Evolutionary conservation across 371 early-diverging fungal genomes (phyloP).

Genomic region (Smittium culicis): DNA sequence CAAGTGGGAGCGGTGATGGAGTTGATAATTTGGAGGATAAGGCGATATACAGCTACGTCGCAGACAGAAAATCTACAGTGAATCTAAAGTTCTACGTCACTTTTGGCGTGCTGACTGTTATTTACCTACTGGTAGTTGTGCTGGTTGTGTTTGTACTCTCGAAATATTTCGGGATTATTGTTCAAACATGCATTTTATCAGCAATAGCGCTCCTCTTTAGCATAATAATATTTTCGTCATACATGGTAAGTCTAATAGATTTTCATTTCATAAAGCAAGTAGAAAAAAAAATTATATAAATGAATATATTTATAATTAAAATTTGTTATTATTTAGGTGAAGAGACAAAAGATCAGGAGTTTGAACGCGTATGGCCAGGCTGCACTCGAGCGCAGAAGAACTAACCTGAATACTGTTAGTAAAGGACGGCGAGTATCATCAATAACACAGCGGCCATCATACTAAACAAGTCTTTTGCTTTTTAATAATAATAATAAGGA

Average conservation of each 20-base stretch:
- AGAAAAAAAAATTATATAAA: too few species aligned
- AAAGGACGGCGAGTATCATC: not conserved
- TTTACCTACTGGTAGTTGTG: not conserved
- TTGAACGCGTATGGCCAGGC: conserved; percentile 5
- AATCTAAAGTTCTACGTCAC: not conserved
- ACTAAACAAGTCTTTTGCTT: too few species aligned
- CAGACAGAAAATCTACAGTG: conserved; percentile 6
- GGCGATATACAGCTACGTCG: conserved; percentile 1
- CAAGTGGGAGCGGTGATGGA: too few species aligned
- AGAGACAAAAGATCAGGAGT: not conserved
- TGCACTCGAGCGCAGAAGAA: conserved; percentile 3
- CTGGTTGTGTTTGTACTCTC: too few species aligned
- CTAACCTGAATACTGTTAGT: not conserved
- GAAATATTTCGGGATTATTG: too few species aligned
- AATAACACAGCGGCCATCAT: not conserved
- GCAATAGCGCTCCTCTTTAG: too few species aligned
- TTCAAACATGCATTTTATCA: too few species aligned
- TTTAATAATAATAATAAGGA: too few species aligned
- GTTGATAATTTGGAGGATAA: conserved; percentile 5
- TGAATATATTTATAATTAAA: not conserved
- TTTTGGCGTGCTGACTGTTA: too few species aligned
- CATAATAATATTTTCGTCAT: too few species aligned
- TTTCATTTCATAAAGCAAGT: too few species aligned
- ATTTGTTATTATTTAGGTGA: not conserved
- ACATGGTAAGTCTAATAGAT: too few species aligned